Base-by-base conservation (phyloP, 169 alveolate genomes). In the Neospora caninum region DNA sequence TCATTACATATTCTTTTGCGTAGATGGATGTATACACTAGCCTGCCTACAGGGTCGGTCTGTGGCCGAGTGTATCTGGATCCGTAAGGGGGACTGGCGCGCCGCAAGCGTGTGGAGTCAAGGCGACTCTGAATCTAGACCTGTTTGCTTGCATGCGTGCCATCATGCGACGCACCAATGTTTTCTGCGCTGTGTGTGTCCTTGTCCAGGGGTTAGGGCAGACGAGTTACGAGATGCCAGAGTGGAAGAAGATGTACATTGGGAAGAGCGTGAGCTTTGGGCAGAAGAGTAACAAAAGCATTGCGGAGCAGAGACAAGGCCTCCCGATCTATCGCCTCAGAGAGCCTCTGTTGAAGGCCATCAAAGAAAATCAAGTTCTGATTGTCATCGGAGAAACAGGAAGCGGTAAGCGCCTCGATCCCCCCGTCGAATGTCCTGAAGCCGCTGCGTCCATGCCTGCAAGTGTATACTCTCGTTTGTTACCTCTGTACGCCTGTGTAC, bases 361-460 rank as follows among this genome's bases (percentile, higher is more conserved):
- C 16, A 94, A 95, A 13, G 98, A 97, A 39, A 98, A 99, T 92
- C 96, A 98, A 94, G 97, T 96, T 41, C 97, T 99, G 27, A 98
- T 99, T 2, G 99, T 99, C 34, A 99, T 99, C 69, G 99, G 99
- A 69, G 99, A 99, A 95, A 99, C 99, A 7, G 99, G 99, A 29
- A 97, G 99, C 87, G 99, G 99, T 0, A 34, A 9, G 92, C 25
- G 58, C 43, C 10, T 41, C 69, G n/a, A 41, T 41, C 64, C 64
- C n/a, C 29, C 38, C 29, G 29, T 73, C 86, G 13, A 18, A 13
- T n/a, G 13, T 18, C 41, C 86, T n/a, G 13, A 10, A 13, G 42
- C 41, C 29, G 13, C 13, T 73, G 39, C 29, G 22, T 73, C 86
- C 22, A 18, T 73, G 20, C 38, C 41, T 34, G 20, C 41, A n/a